Evolutionary conservation across 805 yeast species (phyloP).

Genomic region (Zygoascus bituminiphila): DNA sequence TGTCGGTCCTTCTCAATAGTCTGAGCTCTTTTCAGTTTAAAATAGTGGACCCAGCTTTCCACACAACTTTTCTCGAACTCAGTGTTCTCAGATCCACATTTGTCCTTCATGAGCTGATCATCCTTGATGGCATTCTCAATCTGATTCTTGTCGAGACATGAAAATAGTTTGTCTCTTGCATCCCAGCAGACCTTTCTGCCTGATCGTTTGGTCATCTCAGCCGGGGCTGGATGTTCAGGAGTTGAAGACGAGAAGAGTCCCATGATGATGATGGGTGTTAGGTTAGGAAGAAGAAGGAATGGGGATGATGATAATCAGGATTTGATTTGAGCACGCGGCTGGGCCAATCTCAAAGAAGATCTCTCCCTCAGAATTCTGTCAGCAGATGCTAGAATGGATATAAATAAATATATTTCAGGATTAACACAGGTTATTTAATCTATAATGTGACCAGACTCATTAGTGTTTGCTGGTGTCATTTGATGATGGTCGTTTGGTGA

Average conservation of each 20-base stretch:
- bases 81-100: slow-evolving; percentile 51
- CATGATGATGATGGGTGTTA: slow-evolving; percentile 31
- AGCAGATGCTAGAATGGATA: too few relatives aligned
- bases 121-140: slow-evolving; percentile 56
- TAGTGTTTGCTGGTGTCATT: too few relatives aligned
- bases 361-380: too few relatives aligned
- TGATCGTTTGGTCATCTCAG: slow-evolving; percentile 44
- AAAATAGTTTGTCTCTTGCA: slow-evolving; percentile 68
- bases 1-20: slow-evolving; percentile 64
- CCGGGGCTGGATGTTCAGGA: slow-evolving; percentile 17
- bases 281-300: neutral
- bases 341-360: too few relatives aligned
- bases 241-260: slow-evolving; percentile 38
- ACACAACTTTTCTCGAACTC: slow-evolving; percentile 70
- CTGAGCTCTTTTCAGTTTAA: slow-evolving; percentile 80
- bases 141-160: slow-evolving; percentile 59
- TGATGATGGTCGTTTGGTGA: too few relatives aligned
- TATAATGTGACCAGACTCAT: too few relatives aligned
- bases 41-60: slow-evolving; percentile 76
- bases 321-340: too few relatives aligned
- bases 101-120: slow-evolving; percentile 38
- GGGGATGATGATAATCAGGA: neutral
- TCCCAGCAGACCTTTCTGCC: slow-evolving; percentile 84
- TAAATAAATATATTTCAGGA: too few relatives aligned
- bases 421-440: too few relatives aligned